Evolutionary conservation across 108 stramenopile genomes (phyloP).

Genomic region (Heterococcus sp.): DNA sequence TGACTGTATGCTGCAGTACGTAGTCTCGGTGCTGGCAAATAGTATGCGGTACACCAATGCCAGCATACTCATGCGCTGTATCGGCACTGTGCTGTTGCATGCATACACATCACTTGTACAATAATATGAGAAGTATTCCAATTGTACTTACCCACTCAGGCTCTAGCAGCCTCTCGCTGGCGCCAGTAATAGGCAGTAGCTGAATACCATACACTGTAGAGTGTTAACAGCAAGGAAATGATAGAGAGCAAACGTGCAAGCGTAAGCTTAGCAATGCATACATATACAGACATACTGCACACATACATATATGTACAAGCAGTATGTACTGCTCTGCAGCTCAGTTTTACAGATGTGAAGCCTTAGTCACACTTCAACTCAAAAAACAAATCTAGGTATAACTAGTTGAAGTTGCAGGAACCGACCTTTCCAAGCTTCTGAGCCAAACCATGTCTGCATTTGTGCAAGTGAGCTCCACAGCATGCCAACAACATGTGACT

Average conservation of each 20-base stretch:
- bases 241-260: too few species aligned
- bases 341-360: too few species aligned
- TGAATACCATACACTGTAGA: conserved; percentile 82
- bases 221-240: neutral
- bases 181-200: conserved; percentile 75
- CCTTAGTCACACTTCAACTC: too few species aligned
- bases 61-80: too few species aligned
- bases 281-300: neutral
- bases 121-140: neutral
- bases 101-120: neutral
- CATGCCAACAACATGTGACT: conserved; percentile 62
- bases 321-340: too few species aligned
- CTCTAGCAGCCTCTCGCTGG: conserved; percentile 75
- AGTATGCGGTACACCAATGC: too few species aligned
- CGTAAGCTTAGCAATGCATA: too few species aligned
- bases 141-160: conserved; percentile 65
- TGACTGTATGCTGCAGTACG: too few species aligned
- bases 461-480: conserved; percentile 63
- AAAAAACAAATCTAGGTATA: neutral
- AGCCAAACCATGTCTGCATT: conserved; percentile 69
- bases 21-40: neutral
- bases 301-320: neutral
- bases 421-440: conserved; percentile 52
- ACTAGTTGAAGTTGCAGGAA: conserved; percentile 22
- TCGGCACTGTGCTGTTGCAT: too few species aligned